Evolutionary conservation across 225 moss, liverwort and hornwort species (phyloP).

Genomic region (Bryum argenteum): DNA sequence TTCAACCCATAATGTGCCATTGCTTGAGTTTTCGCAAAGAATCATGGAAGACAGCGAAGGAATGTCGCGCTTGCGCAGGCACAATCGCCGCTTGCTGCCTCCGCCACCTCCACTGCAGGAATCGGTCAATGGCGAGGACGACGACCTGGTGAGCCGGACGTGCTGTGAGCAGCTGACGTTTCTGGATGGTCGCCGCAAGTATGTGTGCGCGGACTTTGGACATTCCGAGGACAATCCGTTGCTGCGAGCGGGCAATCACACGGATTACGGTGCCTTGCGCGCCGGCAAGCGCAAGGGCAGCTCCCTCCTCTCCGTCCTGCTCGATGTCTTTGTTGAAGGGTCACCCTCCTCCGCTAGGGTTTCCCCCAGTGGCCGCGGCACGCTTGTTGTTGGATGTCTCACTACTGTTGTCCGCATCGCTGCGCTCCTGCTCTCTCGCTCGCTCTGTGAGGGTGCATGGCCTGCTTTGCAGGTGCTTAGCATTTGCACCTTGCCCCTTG

Average conservation of each 20-base stretch:
- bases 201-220: conserved; percentile 55
- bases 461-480: conserved; percentile 83
- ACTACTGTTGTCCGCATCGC: conserved; percentile 55
- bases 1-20: too few species aligned
- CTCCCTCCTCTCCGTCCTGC: conserved; percentile 35
- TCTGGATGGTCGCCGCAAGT: conserved; percentile 61
- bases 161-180: conserved; percentile 51
- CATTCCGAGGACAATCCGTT: conserved; percentile 31
- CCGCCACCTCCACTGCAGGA: not conserved
- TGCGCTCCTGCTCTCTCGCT: conserved; percentile 68
- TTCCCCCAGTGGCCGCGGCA: not conserved
- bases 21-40: too few species aligned
- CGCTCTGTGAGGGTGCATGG: conserved; percentile 68
- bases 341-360: not conserved
- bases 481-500: conserved; percentile 65
- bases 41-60: conserved; percentile 61
- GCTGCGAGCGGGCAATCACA: conserved; percentile 34
- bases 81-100: conserved; percentile 55
- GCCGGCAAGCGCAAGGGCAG: conserved; percentile 44
- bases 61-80: conserved; percentile 59
- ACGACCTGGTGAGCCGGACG: conserved; percentile 36
- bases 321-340: conserved; percentile 38
- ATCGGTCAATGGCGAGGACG: not conserved
- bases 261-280: conserved; percentile 51
- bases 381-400: conserved; percentile 49